phyloP scores from a whole-genome alignment of 306 rosid genomes.

The Corylus americana region DNA sequence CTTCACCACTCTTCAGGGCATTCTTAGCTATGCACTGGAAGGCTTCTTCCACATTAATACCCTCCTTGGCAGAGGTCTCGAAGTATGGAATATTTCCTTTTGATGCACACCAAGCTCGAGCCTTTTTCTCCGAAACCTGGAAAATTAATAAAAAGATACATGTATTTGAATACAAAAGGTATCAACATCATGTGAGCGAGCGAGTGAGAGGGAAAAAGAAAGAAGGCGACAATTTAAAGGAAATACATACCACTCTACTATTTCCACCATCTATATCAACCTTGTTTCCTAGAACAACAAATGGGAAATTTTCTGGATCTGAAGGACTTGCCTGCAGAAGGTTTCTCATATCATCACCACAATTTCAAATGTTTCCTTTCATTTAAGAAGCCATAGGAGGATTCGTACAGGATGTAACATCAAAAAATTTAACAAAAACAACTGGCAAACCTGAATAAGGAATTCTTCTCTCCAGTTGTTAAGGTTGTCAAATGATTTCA shows the following conservation, averaged over 20 bases:
- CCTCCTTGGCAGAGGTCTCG: slow-evolving; percentile 99
- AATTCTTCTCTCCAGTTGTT: slow-evolving; percentile 99
- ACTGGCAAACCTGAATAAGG: slow-evolving; percentile 73
- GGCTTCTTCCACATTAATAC: slow-evolving; percentile 95
- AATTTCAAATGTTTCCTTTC: not conserved
- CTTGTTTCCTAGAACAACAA: slow-evolving; percentile 97
- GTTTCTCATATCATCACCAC: slow-evolving; percentile 24
- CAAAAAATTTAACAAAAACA: not conserved
- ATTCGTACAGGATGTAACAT: not conserved
- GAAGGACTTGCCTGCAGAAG: slow-evolving; percentile 92
- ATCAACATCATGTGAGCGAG: not conserved
- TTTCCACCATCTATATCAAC: slow-evolving; percentile 95
- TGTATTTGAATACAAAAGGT: not conserved
- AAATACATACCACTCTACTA: slow-evolving; percentile 82
- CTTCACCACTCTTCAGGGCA: slow-evolving; percentile 96
- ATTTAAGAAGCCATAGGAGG: not conserved
- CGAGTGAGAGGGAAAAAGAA: not conserved
- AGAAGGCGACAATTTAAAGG: slow-evolving; percentile 16
- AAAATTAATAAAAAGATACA: slow-evolving; percentile 10
- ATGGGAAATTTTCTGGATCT: slow-evolving; percentile 98
- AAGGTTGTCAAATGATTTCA: slow-evolving; percentile 96
- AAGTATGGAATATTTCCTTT: slow-evolving; percentile 98
- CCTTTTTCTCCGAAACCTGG: slow-evolving; percentile 96
- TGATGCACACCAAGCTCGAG: slow-evolving; percentile 99
- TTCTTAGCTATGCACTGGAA: slow-evolving; percentile 94